Evolutionary conservation across 2,329 filamentous ascomycete genomes (phyloP).

Genomic region (Raffaelea albimanens): DNA sequence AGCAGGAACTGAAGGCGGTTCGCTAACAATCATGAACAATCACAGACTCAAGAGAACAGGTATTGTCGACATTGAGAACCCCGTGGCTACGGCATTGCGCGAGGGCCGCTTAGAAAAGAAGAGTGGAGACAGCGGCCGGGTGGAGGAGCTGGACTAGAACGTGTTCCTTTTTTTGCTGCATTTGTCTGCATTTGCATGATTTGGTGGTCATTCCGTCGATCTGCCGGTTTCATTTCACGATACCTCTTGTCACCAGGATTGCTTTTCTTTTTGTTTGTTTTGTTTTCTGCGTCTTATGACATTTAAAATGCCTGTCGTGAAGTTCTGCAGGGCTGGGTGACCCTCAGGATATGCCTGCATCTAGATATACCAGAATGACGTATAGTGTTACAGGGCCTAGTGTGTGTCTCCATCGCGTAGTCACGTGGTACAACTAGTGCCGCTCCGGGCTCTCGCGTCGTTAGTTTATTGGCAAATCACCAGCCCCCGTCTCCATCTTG

Average conservation of each 20-base stretch:
- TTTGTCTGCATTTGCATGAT: not conserved
- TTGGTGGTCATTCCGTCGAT: not conserved
- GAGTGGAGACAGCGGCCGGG: slow-evolving; percentile 40
- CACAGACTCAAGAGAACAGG: slow-evolving; percentile 60
- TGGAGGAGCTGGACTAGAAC: slow-evolving; percentile 29
- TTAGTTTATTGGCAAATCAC: too few relatives aligned
- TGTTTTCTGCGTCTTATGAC: not conserved
- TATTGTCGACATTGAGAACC: slow-evolving; percentile 69
- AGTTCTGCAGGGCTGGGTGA: too few relatives aligned
- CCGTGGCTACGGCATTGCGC: slow-evolving; percentile 58
- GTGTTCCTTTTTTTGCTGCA: slow-evolving; percentile 2
- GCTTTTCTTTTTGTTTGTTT: not conserved
- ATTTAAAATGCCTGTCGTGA: too few relatives aligned
- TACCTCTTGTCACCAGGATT: not conserved
- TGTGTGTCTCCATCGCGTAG: too few relatives aligned
- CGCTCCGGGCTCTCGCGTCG: too few relatives aligned
- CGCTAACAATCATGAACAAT: too few relatives aligned
- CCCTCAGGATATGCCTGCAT: too few relatives aligned
- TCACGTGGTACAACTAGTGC: too few relatives aligned
- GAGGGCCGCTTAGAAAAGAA: slow-evolving; percentile 61
- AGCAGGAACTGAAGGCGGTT: too few relatives aligned
- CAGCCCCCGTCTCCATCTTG: not conserved
- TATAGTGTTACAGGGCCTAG: too few relatives aligned
- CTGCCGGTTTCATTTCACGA: not conserved
- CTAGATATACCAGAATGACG: too few relatives aligned